Conservation (phyloP, 305 asterid species). For the Andrographis paniculata region DNA sequence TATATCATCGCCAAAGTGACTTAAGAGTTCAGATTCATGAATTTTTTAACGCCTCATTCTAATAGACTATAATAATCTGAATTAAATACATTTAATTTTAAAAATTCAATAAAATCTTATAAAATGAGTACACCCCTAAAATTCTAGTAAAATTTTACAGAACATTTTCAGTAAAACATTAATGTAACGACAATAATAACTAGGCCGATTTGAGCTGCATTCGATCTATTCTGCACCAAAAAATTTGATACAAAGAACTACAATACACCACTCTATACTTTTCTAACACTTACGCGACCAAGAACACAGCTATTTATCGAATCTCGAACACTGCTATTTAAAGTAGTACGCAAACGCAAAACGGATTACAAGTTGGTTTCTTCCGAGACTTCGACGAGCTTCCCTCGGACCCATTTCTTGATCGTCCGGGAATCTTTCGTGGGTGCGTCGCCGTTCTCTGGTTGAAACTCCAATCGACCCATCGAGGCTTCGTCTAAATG, state of each 20-base stretch:
- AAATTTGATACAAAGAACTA: neutral
- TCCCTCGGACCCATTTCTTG: constrained; percentile 83
- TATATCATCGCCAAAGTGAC: too few relatives aligned
- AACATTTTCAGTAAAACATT: too few relatives aligned
- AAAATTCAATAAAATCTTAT: too few relatives aligned
- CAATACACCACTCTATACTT: neutral
- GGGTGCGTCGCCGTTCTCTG: constrained; percentile 15
- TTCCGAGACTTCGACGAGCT: constrained; percentile 63
- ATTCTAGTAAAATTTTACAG: too few relatives aligned
- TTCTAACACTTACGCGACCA: neutral
- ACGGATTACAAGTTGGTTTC: constrained; percentile 23
- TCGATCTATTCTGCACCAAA: too few relatives aligned
- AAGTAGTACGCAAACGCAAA: neutral
- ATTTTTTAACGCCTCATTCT: too few relatives aligned
- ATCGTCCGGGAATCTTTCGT: constrained; percentile 12
- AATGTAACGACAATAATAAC: too few relatives aligned
- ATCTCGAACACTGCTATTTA: neutral
- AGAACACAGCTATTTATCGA: neutral
- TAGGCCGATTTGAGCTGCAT: too few relatives aligned
- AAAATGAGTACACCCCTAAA: too few relatives aligned
- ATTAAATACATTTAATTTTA: too few relatives aligned
- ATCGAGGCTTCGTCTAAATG: constrained; percentile 11
- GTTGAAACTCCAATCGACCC: constrained; percentile 20
- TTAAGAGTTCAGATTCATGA: too few relatives aligned
- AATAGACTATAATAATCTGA: too few relatives aligned